Conservation (phyloP, 2,329 filamentous ascomycete species). For the Ramularia endophylla region DNA sequence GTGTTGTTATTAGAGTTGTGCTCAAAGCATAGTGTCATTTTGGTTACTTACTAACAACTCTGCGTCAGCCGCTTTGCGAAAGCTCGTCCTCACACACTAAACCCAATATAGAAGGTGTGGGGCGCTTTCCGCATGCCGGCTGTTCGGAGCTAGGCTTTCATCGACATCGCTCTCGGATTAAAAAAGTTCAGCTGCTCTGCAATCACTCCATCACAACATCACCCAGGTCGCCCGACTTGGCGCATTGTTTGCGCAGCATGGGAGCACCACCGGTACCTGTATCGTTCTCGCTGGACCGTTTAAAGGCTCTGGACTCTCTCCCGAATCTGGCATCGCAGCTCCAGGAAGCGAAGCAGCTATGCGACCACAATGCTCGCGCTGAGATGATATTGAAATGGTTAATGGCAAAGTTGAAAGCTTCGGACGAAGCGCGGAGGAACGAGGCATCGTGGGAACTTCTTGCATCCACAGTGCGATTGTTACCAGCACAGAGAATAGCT, state of each 20-base stretch:
- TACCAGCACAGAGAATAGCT: conserved; percentile 64
- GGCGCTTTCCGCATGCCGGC: too few species aligned
- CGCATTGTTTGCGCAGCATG: conserved; percentile 14
- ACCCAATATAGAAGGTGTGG: too few species aligned
- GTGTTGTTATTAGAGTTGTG: too few species aligned
- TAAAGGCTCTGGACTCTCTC: conserved; percentile 32
- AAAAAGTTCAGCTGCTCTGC: conserved; percentile 4
- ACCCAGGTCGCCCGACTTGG: conserved; percentile 3
- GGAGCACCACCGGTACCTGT: conserved; percentile 6
- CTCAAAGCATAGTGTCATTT: too few species aligned
- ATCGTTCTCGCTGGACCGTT: conserved; percentile 35
- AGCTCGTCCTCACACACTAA: too few species aligned
- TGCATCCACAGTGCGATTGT: conserved; percentile 54
- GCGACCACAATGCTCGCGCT: conserved; percentile 26
- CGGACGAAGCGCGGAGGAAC: conserved; percentile 38
- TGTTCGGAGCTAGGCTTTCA: neutral
- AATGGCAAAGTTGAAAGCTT: conserved; percentile 51
- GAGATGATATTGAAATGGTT: conserved; percentile 65
- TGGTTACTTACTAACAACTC: too few species aligned
- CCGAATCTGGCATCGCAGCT: conserved; percentile 22
- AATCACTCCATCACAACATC: neutral
- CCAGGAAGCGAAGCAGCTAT: conserved; percentile 23
- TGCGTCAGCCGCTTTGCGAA: too few species aligned
- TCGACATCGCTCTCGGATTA: neutral
- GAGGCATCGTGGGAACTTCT: conserved; percentile 54